Percentiles rank a stretch among this genome's conserved stretches.
phyloP scores from a whole-genome alignment of 306 rosid genomes.

The Cucurbita argyrosperma region DNA sequence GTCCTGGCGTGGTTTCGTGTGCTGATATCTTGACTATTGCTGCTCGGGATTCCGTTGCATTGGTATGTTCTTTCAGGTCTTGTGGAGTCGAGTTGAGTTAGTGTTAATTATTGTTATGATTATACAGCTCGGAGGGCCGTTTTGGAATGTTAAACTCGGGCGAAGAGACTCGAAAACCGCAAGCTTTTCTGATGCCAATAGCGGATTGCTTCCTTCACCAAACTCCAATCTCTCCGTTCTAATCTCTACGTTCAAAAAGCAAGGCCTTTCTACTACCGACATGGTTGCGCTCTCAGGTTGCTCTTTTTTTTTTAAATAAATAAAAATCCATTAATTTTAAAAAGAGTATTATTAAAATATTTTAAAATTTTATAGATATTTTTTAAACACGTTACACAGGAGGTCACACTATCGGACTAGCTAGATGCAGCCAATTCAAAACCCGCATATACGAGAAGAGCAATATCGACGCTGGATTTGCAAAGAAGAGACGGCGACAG shows the following conservation, averaged over 20 bases:
- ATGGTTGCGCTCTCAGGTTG: slow-evolving; percentile 17
- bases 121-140: slow-evolving; percentile 12
- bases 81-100: no score
- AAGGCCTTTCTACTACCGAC: slow-evolving; percentile 14
- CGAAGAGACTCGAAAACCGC: slow-evolving; percentile 30
- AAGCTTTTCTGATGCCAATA: slow-evolving; percentile 19
- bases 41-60: slow-evolving; percentile 28
- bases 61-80: no score
- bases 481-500: not conserved
- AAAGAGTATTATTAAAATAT: no score
- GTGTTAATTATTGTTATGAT: slow-evolving; percentile 2
- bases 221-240: slow-evolving; percentile 8
- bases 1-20: slow-evolving; percentile 27
- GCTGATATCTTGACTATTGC: slow-evolving; percentile 32
- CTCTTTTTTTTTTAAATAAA: no score
- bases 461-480: slow-evolving; percentile 12
- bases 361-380: no score
- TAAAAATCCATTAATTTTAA: no score
- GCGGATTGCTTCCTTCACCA: slow-evolving; percentile 18
- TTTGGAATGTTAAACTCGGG: slow-evolving; percentile 17
- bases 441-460: slow-evolving; percentile 16
- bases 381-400: no score
- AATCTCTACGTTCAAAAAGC: slow-evolving; percentile 12
- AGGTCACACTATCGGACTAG: slow-evolving; percentile 34
- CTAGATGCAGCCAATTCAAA: slow-evolving; percentile 10